phyloP scores from a whole-genome alignment of 768 basidiomycete genomes.

The Leccinum fibrillosum region DNA sequence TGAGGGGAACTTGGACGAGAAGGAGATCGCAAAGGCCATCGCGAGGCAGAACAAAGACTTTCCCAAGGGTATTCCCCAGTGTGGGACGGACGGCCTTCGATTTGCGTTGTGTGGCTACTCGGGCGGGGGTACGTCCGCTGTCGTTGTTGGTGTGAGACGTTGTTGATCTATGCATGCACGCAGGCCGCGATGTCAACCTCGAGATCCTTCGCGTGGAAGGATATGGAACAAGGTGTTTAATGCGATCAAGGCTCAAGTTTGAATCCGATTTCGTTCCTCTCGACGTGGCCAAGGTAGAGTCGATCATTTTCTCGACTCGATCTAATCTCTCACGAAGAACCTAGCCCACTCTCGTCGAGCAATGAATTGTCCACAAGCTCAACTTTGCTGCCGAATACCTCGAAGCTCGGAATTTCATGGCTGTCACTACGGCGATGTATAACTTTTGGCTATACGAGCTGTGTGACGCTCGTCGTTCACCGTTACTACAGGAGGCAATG shows the following conservation, averaged over 20 bases:
- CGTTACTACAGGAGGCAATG: conserved; percentile 80
- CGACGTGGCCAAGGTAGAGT: too few species aligned
- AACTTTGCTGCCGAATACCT: conserved; percentile 57
- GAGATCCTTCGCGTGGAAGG: conserved; percentile 93
- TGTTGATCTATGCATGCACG: neutral
- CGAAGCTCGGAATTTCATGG: conserved; percentile 76
- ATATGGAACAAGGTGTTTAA: conserved; percentile 98
- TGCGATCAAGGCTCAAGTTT: too few species aligned
- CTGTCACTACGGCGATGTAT: conserved; percentile 80
- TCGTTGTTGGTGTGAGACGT: neutral
- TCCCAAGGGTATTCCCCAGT: conserved; percentile 98
- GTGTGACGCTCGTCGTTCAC: conserved; percentile 63
- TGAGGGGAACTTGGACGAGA: conserved; percentile 61
- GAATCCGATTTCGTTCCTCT: conserved; percentile 65
- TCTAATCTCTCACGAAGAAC: conserved; percentile 7
- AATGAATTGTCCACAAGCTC: conserved; percentile 84
- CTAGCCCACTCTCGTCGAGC: conserved; percentile 82
- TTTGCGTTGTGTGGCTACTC: conserved; percentile 96
- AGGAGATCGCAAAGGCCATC: conserved; percentile 87
- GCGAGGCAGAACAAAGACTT: conserved; percentile 82
- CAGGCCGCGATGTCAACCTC: conserved; percentile 95
- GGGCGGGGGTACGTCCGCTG: conserved; percentile 58
- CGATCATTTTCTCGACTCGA: neutral
- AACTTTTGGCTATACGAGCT: conserved; percentile 98
- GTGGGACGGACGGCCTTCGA: conserved; percentile 92